Evolutionary conservation across 1,284 basidiomycete species (phyloP), one percentile per base, ranked within the genome.

Genomic region (Gymnopus androsaceus): DNA sequence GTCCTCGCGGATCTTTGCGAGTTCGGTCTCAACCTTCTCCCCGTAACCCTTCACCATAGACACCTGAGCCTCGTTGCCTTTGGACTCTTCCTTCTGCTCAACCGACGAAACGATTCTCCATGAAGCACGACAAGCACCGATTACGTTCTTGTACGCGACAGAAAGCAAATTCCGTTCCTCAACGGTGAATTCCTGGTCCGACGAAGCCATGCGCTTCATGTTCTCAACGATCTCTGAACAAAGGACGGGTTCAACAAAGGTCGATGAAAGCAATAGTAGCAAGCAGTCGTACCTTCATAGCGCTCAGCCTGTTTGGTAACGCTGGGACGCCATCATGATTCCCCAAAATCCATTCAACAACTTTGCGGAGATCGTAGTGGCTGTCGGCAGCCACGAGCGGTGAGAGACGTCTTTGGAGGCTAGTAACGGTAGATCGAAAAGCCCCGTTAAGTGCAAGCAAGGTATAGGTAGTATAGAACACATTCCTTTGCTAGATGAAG

Each of bases 131-230:
- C 96, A 95, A 45, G 96, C 96, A 78, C 96, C 96, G 68, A 98
- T 98, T 64, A 99, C 95, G 79, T 99, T 99, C 93, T 99, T 99
- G 87, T 99, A 99, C 28, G 96, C 96, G 64, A 99, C 96, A 27
- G 95, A 98, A 58, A 99, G 87, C 57, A 99, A 88, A 77, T 98
- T 99, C 64, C 97, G 95, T 81, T 99, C 96, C 81, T 99, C 96
- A 54, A 99, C 96, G 64, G 96, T 98, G 71, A 99, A 91, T 73
- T 99, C 95, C 77, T 95, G 92, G 82, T 95, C 93, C 58, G 93
- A 94, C 30, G 94, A 96, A 60, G 95, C 95, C 66, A 98, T 94
- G 62, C 87, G 87, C 87, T 97, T 97, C 95, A 98, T 98, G 85
- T 96, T 96, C 80, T 95, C 92, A 66, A 98, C 95, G 95, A 97